phyloP scores from a whole-genome alignment of 768 basidiomycete genomes.

The Lactarius tabidus region DNA sequence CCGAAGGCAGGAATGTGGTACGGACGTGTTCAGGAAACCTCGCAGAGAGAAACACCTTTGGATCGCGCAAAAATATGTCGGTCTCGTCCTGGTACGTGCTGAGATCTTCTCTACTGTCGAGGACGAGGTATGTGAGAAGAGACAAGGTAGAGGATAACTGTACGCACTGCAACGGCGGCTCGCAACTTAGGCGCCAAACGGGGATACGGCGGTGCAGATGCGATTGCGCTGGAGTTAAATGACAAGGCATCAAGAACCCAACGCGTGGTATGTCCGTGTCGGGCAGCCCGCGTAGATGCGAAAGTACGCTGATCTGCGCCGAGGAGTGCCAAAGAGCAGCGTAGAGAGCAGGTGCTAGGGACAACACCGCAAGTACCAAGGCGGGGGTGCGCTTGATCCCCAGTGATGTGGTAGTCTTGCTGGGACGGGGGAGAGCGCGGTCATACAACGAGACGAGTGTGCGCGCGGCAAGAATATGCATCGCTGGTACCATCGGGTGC shows the following conservation, averaged over 20 bases:
- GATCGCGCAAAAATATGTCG: conserved; percentile 72
- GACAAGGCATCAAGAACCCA: conserved; percentile 92
- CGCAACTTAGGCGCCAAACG: conserved; percentile 87
- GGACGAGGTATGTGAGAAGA: background rate
- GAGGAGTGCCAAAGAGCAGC: conserved; percentile 70
- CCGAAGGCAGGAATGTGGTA: conserved; percentile 57
- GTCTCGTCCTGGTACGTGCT: conserved; percentile 74
- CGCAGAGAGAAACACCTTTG: conserved; percentile 55
- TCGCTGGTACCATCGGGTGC: conserved; percentile 81
- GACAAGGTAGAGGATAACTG: conserved; percentile 11
- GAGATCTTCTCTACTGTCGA: conserved; percentile 46
- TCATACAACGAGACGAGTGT: conserved; percentile 49
- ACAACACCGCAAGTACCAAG: conserved; percentile 42
- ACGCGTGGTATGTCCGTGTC: conserved; percentile 47
- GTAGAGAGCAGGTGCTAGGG: conserved; percentile 63
- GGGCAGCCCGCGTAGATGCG: conserved; percentile 57
- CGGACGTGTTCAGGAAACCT: conserved; percentile 68
- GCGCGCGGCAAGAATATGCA: conserved; percentile 75
- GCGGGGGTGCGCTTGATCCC: conserved; percentile 5
- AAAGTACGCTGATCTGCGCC: conserved; percentile 74
- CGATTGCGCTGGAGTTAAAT: conserved; percentile 91
- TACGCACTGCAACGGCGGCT: conserved; percentile 76
- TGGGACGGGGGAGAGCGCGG: conserved; percentile 19
- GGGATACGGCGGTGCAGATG: conserved; percentile 73
- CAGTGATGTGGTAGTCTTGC: background rate